Conservation (phyloP, 2,329 filamentous ascomycete species). For the Pyricularia sp. region DNA sequence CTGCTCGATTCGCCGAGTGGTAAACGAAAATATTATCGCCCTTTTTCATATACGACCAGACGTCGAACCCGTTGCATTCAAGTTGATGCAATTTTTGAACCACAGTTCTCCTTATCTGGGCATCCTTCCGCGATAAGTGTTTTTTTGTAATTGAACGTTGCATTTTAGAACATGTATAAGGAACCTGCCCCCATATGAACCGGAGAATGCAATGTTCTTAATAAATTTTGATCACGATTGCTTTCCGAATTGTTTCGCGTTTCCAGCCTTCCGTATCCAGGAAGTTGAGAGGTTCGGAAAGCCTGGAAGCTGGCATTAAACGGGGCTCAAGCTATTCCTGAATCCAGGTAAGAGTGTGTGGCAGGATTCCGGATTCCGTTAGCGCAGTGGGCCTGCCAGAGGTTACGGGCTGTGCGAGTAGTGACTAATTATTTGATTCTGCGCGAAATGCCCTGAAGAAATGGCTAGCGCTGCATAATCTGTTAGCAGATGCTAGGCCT, state of each 20-base stretch:
- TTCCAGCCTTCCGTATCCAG: not conserved
- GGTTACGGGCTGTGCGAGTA: not conserved
- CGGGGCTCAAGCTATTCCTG: not conserved
- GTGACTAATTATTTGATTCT: not conserved
- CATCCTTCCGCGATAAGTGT: not conserved
- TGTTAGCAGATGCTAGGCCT: not conserved
- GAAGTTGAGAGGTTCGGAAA: not conserved
- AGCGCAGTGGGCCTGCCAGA: not conserved
- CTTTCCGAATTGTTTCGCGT: not conserved
- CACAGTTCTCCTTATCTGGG: not conserved
- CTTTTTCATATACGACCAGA: not conserved
- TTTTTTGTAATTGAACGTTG: not conserved
- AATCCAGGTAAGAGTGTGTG: not conserved
- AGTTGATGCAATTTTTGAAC: not conserved
- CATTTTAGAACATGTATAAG: not conserved
- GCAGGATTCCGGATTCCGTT: not conserved
- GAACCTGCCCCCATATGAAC: not conserved
- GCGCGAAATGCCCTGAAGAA: not conserved
- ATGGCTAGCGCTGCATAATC: not conserved
- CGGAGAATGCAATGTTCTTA: not conserved
- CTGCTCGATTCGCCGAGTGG: not conserved
- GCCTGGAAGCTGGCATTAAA: not conserved
- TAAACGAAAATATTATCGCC: not conserved
- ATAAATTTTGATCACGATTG: not conserved
- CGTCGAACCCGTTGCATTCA: not conserved